Percentiles rank a stretch among this genome's conserved stretches.
Conservation (phyloP, 2,329 filamentous ascomycete genomes). For the Drechslerella stenobrocha region DNA sequence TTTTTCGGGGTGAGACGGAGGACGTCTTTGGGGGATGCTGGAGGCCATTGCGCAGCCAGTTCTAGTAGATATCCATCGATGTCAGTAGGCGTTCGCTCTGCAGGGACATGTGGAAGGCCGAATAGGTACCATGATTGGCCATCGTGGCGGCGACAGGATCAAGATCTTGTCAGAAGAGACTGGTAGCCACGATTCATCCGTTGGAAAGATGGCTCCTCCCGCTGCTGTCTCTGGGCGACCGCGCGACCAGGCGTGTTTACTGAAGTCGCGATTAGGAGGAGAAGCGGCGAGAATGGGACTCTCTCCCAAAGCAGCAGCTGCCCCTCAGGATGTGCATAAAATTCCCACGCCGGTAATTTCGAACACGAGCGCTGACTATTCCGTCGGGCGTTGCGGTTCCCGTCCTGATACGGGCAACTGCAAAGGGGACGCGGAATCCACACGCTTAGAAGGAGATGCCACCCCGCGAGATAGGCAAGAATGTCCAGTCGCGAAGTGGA, state of each 20-base stretch:
- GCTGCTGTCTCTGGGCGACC: not conserved
- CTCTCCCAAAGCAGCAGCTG: not conserved
- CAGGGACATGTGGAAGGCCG: not conserved
- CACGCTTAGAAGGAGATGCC: not conserved
- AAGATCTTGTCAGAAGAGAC: not conserved
- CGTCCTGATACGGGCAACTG: not conserved
- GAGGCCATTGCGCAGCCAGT: constrained; percentile 61
- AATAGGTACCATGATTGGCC: constrained; percentile 40
- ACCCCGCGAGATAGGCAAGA: constrained; percentile 2
- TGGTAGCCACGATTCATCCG: constrained; percentile 13
- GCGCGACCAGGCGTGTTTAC: not conserved
- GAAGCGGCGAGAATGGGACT: not conserved
- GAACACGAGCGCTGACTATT: not conserved
- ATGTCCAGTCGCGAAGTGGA: too few relatives aligned
- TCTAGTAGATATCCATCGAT: constrained; percentile 4
- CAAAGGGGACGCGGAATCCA: not conserved
- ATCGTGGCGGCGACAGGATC: constrained; percentile 24
- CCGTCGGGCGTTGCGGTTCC: not conserved
- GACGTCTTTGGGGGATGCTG: constrained; percentile 68
- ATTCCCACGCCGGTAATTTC: not conserved
- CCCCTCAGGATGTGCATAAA: not conserved
- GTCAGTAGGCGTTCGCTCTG: not conserved
- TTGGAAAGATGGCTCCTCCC: not conserved
- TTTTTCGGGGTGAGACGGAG: constrained; percentile 56
- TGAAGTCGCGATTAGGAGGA: not conserved